phyloP scores from a whole-genome alignment of 1,284 basidiomycete species.

The Boletus sp. region DNA sequence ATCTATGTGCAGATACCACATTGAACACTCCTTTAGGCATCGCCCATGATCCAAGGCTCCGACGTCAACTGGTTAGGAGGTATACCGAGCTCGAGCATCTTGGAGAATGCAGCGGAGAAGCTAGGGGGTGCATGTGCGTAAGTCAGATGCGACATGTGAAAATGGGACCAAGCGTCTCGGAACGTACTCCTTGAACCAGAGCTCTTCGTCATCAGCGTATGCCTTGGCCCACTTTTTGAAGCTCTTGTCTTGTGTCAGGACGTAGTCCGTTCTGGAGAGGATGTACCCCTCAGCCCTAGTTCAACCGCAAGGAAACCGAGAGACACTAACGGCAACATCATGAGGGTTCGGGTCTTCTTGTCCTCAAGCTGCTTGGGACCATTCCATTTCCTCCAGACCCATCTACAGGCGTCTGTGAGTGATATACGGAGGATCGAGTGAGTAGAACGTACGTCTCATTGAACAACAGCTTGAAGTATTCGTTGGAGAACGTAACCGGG shows the following conservation, averaged over 20 bases:
- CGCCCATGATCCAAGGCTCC: constrained; percentile 74
- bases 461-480: constrained; percentile 86
- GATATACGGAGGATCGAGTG: not conserved
- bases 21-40: constrained; percentile 12
- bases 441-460: constrained; percentile 69
- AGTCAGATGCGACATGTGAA: not conserved
- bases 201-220: constrained; percentile 78
- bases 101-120: constrained; percentile 74
- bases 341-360: constrained; percentile 82
- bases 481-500: constrained; percentile 84
- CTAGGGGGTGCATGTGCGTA: constrained; percentile 37
- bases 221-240: constrained; percentile 83
- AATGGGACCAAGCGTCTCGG: not conserved
- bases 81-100: constrained; percentile 87
- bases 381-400: constrained; percentile 84
- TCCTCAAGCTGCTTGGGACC: constrained; percentile 95
- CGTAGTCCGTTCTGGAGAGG: constrained; percentile 68
- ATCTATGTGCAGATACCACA: not conserved
- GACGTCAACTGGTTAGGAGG: constrained; percentile 71
- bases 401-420: constrained; percentile 35
- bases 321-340: constrained; percentile 86
- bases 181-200: constrained; percentile 81
- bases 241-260: constrained; percentile 79
- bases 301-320: not conserved
- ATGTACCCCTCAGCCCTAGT: constrained; percentile 1